phyloP scores from a whole-genome alignment of 2,329 filamentous ascomycete species.

The Ciborinia camelliae region DNA sequence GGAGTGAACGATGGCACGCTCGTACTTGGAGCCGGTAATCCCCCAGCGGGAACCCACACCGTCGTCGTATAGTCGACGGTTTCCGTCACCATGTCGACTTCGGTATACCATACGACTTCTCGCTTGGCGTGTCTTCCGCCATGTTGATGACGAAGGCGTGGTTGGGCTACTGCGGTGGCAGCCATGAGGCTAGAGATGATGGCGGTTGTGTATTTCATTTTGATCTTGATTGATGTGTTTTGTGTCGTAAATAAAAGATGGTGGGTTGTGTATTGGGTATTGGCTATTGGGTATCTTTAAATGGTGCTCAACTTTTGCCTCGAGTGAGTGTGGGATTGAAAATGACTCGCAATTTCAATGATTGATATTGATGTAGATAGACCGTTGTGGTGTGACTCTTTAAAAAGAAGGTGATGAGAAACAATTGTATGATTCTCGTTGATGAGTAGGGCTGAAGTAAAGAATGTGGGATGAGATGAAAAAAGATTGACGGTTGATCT shows the following conservation, averaged over 20 bases:
- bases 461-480: conserved; percentile 11
- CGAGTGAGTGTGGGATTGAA: conserved; percentile 13
- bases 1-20: conserved; percentile 17
- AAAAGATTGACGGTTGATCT: not conserved
- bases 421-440: conserved; percentile 2
- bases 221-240: conserved; percentile 22
- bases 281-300: conserved; percentile 8
- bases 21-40: conserved; percentile 12
- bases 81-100: conserved; percentile 46
- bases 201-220: conserved; percentile 39
- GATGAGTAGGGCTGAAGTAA: conserved; percentile 4
- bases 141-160: conserved; percentile 39
- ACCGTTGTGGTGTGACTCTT: not conserved
- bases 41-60: conserved; percentile 42
- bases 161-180: conserved; percentile 35
- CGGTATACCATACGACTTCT: conserved; percentile 48
- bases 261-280: not conserved
- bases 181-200: conserved; percentile 33
- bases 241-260: conserved; percentile 3
- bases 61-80: conserved; percentile 42
- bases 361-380: conserved; percentile 10
- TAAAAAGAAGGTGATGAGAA: conserved; percentile 19
- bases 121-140: conserved; percentile 28
- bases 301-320: conserved; percentile 2
- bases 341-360: conserved; percentile 15